These are phyloP conservation scores for Extremus antarcticus DNA, from an alignment of 495 filamentous ascomycete species.

Conservation along the genomic window DNA sequence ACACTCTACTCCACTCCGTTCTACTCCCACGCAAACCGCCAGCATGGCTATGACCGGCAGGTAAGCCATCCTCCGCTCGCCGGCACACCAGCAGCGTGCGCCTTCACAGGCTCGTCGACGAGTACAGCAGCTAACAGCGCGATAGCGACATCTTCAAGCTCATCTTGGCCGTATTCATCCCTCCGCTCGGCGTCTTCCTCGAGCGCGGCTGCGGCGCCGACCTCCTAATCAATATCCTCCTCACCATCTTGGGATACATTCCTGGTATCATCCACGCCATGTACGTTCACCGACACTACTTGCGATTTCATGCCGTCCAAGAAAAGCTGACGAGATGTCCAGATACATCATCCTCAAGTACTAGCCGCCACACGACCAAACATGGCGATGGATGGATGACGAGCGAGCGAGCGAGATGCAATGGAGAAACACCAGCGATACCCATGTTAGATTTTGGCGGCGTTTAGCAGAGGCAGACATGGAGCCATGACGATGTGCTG, in stretches of 20 bases:
- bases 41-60: too few relatives aligned
- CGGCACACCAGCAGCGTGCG: not conserved
- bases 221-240: conserved; percentile 74
- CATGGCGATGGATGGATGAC: not conserved
- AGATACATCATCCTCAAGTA: conserved; percentile 45
- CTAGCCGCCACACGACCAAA: too few relatives aligned
- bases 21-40: too few relatives aligned
- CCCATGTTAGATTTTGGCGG: not conserved
- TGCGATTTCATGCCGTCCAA: not conserved
- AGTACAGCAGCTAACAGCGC: conserved; percentile 3
- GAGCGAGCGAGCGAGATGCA: not conserved
- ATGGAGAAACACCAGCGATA: not conserved
- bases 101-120: not conserved
- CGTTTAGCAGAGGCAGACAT: not conserved
- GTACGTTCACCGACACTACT: conserved; percentile 13
- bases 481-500: not conserved
- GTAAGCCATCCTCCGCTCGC: not conserved
- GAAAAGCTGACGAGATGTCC: not conserved
- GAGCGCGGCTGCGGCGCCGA: conserved; percentile 76
- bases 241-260: conserved; percentile 62
- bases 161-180: conserved; percentile 75
- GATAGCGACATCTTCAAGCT: conserved; percentile 83
- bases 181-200: conserved; percentile 84
- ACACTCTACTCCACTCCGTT: too few relatives aligned
- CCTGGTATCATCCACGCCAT: conserved; percentile 36